Base-by-base conservation (phyloP, 768 basidiomycete genomes). In the Myochromella boudieri region DNA sequence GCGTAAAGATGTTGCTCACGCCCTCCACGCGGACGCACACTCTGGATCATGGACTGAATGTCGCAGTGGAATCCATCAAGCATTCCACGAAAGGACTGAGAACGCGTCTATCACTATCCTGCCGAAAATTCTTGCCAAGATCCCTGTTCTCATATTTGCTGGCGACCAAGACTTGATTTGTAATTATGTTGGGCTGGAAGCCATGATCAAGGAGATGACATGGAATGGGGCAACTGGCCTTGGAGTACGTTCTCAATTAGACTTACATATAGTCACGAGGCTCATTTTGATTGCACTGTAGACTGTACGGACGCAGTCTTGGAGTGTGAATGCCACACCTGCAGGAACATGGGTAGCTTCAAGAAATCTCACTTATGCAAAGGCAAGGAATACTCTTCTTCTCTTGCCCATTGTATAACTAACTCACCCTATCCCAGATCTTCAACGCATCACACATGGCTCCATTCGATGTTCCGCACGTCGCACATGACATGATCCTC, bases 391-490 rank as follows among this genome's bases (percentile, higher is more conserved):
- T 6, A 33, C 27, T 31, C 14, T 18, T 32, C 36, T 26, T 1
- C 46, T 15, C 1, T 34, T n/a, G 28, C 14, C 8, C 28, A 29
- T 41, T 22, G 32, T 26, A n/a, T n/a, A 26, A 39, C 25, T 25
- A 43, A 39, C 20, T 15, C 31, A 17, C 28, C 27, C 33, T 8
- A n/a, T 24, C 20, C n/a, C 48, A 94, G 91, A 80, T 97, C 20
- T 88, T 86, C 65, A 90, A 93, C 49, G 91, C 92, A 2, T 97
- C 95, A 1, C 97, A 98, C 66, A 99, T 98, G 97, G 95, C 82
- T 6, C 85, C 88, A 10, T 87, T 74, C 64, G 95, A 99, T 65
- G 73, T 88, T 10, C 95, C 94, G 0, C 78, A 90, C 42, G 82
- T 86, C 15, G 75, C 95, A 3, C 93, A 97, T 64, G 97, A 99